Percentiles rank a stretch among this genome's conserved stretches.
These are phyloP conservation scores for Aspergillus ruber DNA, from an alignment of 2,329 filamentous ascomycete genomes.

Conservation along the genomic window DNA sequence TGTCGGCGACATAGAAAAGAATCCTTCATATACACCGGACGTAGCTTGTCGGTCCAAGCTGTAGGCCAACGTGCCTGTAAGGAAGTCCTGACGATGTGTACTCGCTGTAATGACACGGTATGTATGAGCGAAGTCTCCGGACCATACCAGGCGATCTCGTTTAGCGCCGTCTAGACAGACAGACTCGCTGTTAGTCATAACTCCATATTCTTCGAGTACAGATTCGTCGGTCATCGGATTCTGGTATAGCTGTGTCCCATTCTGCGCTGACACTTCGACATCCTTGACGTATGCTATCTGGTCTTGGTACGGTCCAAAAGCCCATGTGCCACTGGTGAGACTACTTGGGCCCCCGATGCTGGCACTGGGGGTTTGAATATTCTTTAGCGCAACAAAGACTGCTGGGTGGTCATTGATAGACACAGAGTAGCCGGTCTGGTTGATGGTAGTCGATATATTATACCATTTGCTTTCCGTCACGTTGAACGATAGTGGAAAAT, in stretches of 20 bases:
- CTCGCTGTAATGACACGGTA: slow-evolving; percentile 11
- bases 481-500: slow-evolving; percentile 1
- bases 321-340: slow-evolving; percentile 5
- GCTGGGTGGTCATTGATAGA: neutral
- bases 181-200: slow-evolving; percentile 19
- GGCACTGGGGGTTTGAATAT: neutral
- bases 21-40: slow-evolving; percentile 5
- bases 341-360: neutral
- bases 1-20: slow-evolving; percentile 5
- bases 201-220: slow-evolving; percentile 10
- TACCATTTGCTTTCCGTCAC: slow-evolving; percentile 10
- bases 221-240: slow-evolving; percentile 5
- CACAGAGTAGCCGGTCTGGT: slow-evolving; percentile 6
- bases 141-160: slow-evolving; percentile 44
- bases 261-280: slow-evolving; percentile 7
- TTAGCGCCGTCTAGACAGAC: slow-evolving; percentile 50
- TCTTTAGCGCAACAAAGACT: neutral
- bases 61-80: slow-evolving; percentile 8
- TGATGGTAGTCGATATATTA: slow-evolving; percentile 9
- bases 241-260: slow-evolving; percentile 9
- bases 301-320: slow-evolving; percentile 15
- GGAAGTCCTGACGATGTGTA: slow-evolving; percentile 9
- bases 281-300: slow-evolving; percentile 10
- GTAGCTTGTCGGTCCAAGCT: slow-evolving; percentile 7
- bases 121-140: slow-evolving; percentile 14